These are phyloP conservation scores for Colletotrichum chrysophilum DNA, from an alignment of 2,329 filamentous ascomycete genomes.

Conservation along the genomic window DNA sequence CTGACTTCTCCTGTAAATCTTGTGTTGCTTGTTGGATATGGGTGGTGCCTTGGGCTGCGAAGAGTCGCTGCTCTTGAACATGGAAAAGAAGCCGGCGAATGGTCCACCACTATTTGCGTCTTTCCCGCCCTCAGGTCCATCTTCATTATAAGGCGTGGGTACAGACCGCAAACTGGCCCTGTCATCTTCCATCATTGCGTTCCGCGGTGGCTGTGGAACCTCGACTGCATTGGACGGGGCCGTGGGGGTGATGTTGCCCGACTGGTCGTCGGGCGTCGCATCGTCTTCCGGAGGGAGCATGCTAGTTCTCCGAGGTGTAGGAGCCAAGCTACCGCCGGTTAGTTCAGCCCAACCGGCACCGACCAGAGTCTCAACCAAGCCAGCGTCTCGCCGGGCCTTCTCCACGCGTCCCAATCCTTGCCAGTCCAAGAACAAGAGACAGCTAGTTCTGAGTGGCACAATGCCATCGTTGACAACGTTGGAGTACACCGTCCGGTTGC, in stretches of 20 bases:
- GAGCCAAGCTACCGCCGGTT: slow-evolving; percentile 69
- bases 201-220: slow-evolving; percentile 73
- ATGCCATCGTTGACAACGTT: slow-evolving; percentile 99
- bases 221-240: slow-evolving; percentile 49
- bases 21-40: slow-evolving; percentile 65
- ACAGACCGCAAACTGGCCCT: slow-evolving; percentile 59
- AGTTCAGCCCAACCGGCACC: slow-evolving; percentile 95
- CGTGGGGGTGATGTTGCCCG: slow-evolving; percentile 20
- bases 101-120: slow-evolving; percentile 48
- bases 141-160: slow-evolving; percentile 35
- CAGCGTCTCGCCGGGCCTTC: slow-evolving; percentile 90
- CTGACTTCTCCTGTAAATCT: slow-evolving; percentile 80
- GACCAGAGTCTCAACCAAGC: slow-evolving; percentile 89
- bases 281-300: slow-evolving; percentile 40
- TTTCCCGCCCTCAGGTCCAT: slow-evolving; percentile 7
- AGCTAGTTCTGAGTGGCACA: slow-evolving; percentile 92
- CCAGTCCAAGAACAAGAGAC: slow-evolving; percentile 96
- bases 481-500: slow-evolving; percentile 91
- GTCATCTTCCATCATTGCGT: slow-evolving; percentile 73
- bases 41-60: slow-evolving; percentile 45
- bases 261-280: slow-evolving; percentile 4
- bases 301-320: slow-evolving; percentile 47
- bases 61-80: slow-evolving; percentile 69
- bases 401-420: slow-evolving; percentile 91
- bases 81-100: slow-evolving; percentile 70